Conservation (phyloP, 2,329 filamentous ascomycete genomes). For the Fusarium euwallaceae region DNA sequence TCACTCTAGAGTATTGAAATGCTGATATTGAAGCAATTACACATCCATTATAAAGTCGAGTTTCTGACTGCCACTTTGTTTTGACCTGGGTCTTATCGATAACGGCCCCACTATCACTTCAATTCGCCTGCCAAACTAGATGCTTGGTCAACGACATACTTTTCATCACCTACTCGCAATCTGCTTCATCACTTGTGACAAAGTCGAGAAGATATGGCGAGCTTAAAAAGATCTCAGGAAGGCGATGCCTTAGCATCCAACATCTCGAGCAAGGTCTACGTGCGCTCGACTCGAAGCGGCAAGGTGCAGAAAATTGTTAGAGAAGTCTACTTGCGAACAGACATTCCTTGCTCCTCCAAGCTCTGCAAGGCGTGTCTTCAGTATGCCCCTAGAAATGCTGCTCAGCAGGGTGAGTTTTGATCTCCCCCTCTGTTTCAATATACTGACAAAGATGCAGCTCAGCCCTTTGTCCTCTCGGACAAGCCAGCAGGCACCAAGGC, state of each 20-base stretch:
- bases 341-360: conserved; percentile 96
- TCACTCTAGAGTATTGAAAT: neutral
- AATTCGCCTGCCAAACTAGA: conserved; percentile 28
- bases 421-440: neutral
- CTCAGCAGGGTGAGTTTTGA: conserved; percentile 74
- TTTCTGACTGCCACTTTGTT: neutral
- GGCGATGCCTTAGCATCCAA: conserved; percentile 72
- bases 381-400: conserved; percentile 82
- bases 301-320: conserved; percentile 99
- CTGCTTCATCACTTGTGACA: conserved; percentile 4
- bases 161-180: conserved; percentile 36
- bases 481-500: conserved; percentile 85
- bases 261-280: conserved; percentile 95
- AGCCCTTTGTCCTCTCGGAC: conserved; percentile 89
- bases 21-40: neutral
- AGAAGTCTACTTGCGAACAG: conserved; percentile 94
- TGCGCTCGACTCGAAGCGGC: conserved; percentile 92
- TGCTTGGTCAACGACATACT: conserved; percentile 34
- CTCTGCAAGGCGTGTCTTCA: conserved; percentile 83
- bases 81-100: conserved; percentile 46
- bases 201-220: conserved; percentile 65
- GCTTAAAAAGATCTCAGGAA: conserved; percentile 70
- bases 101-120: conserved; percentile 45
- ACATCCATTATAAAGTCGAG: neutral
- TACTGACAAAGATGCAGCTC: conserved; percentile 62